A percentile compares a stretch with the other conserved stretches of the same genome.
Conservation (phyloP, 768 basidiomycete species). For the Boletus rufocinnamomeus region DNA sequence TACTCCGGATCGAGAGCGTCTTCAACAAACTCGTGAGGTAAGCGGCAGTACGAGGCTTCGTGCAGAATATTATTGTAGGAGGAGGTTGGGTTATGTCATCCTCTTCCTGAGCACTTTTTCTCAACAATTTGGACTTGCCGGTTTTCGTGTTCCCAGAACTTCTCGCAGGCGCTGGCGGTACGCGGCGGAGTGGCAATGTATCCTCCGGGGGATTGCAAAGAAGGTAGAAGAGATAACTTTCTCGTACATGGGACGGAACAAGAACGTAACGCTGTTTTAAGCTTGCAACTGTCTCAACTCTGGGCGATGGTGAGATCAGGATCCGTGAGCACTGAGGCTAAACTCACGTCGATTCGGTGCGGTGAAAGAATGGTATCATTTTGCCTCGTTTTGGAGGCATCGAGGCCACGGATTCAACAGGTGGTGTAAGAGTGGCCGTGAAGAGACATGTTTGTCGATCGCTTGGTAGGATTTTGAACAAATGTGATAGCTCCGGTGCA, state of each 20-base stretch:
- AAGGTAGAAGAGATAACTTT: slow-evolving; percentile 87
- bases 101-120: slow-evolving; percentile 38
- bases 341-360: slow-evolving; percentile 73
- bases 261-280: slow-evolving; percentile 89
- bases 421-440: slow-evolving; percentile 89
- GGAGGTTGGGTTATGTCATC: slow-evolving; percentile 75
- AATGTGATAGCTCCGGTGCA: slow-evolving; percentile 74
- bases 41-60: slow-evolving; percentile 82
- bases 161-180: slow-evolving; percentile 50
- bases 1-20: slow-evolving; percentile 77
- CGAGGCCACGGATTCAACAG: slow-evolving; percentile 76
- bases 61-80: slow-evolving; percentile 94
- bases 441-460: slow-evolving; percentile 96
- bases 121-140: slow-evolving; percentile 34
- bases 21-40: slow-evolving; percentile 83
- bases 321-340: neutral
- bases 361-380: slow-evolving; percentile 82
- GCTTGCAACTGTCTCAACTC: slow-evolving; percentile 86
- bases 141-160: slow-evolving; percentile 30
- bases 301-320: slow-evolving; percentile 32
- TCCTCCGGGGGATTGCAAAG: slow-evolving; percentile 87
- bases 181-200: slow-evolving; percentile 65
- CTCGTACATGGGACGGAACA: slow-evolving; percentile 92
- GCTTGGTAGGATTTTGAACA: slow-evolving; percentile 76
- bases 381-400: slow-evolving; percentile 80